Percentiles rank a stretch among this genome's conserved stretches.
These are phyloP conservation scores for Tetrahymena thermophila DNA, from an alignment of 73 alveolate species.

Conservation along the genomic window DNA sequence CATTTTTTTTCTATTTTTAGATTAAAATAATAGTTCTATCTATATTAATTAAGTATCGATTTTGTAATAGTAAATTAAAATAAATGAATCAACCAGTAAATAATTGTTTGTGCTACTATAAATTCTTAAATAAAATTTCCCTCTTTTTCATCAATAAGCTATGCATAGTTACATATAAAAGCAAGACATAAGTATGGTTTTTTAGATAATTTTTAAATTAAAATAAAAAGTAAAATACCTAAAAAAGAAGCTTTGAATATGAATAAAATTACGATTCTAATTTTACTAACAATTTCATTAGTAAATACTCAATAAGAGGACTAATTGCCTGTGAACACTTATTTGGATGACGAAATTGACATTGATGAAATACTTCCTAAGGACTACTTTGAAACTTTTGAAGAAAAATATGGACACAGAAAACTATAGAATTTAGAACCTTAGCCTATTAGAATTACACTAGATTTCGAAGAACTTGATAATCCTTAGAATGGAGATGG, in stretches of 20 bases:
- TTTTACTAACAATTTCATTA: not conserved
- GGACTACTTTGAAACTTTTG: not conserved
- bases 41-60: too few relatives aligned
- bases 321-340: not conserved
- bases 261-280: not conserved
- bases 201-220: too few relatives aligned
- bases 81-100: too few relatives aligned
- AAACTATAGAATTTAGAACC: not conserved
- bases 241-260: not conserved
- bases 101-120: too few relatives aligned
- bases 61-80: too few relatives aligned
- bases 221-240: too few relatives aligned
- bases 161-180: too few relatives aligned
- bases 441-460: not conserved
- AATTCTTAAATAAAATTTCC: too few relatives aligned
- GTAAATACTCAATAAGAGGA: not conserved
- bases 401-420: not conserved
- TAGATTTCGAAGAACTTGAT: not conserved
- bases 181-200: too few relatives aligned
- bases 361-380: not conserved
- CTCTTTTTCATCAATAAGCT: too few relatives aligned
- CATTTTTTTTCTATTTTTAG: too few relatives aligned
- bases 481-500: not conserved
- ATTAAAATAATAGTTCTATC: too few relatives aligned
- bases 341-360: not conserved